These are phyloP conservation scores for Platanthera guangdongensis DNA, from an alignment of 106 monocot genomes.

Conservation along the genomic window DNA sequence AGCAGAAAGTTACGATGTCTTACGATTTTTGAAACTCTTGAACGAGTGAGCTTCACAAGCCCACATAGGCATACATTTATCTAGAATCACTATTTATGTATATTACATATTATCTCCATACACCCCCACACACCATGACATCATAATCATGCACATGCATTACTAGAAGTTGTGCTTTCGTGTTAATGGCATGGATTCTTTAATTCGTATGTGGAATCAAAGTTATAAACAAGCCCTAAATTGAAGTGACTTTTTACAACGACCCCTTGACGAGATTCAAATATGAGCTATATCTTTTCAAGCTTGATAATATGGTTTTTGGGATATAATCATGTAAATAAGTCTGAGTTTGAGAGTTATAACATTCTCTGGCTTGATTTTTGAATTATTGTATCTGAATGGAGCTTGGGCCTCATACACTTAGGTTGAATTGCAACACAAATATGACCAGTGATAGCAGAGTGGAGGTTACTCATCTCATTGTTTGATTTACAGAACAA, in stretches of 20 bases:
- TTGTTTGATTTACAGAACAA: too few relatives aligned
- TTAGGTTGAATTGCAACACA: too few relatives aligned
- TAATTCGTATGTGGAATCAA: not conserved
- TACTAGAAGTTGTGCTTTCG: not conserved
- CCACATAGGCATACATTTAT: not conserved
- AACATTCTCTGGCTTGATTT: not conserved
- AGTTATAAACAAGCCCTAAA: not conserved
- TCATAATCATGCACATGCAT: not conserved
- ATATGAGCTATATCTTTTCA: conserved; percentile 2
- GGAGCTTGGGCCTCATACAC: too few relatives aligned
- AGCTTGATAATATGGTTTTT: not conserved
- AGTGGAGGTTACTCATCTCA: too few relatives aligned
- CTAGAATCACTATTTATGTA: not conserved
- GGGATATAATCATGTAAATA: not conserved
- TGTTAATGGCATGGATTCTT: not conserved
- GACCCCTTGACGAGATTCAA: not conserved
- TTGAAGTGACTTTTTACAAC: not conserved
- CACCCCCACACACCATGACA: not conserved
- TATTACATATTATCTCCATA: not conserved
- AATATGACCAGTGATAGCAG: too few relatives aligned
- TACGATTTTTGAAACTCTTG: not conserved
- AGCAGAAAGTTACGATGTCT: not conserved
- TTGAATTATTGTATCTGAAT: not conserved
- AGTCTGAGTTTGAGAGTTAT: not conserved
- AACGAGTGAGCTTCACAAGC: not conserved